phyloP scores from a whole-genome alignment of 352 stramenopile genomes.

The Pilasporangium apinafurcum region DNA sequence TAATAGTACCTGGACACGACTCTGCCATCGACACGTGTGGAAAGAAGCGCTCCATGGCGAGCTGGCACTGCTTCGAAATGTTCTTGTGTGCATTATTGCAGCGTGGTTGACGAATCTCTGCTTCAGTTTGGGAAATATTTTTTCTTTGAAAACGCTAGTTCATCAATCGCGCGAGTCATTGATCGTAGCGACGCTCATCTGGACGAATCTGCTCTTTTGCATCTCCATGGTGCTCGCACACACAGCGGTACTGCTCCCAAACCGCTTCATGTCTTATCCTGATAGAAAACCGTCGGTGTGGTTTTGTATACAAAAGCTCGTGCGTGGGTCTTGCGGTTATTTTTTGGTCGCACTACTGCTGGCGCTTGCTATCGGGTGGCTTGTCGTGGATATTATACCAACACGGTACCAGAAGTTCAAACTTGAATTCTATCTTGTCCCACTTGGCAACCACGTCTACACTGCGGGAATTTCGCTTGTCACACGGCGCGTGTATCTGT shows the following conservation, averaged over 20 bases:
- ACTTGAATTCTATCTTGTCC: constrained; percentile 2
- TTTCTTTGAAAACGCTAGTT: constrained; percentile 10
- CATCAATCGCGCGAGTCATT: constrained; percentile 19
- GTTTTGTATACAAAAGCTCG: constrained; percentile 1
- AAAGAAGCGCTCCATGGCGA: too few species aligned
- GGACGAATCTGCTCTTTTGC: constrained; percentile 8
- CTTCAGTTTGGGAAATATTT: constrained; percentile 21
- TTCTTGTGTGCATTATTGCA: constrained; percentile 9
- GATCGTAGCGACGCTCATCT: constrained; percentile 15
- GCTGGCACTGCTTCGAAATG: constrained; percentile 21
- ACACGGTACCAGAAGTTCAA: neutral
- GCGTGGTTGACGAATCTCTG: constrained; percentile 13
- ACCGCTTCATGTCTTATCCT: constrained; percentile 6
- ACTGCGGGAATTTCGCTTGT: too few species aligned
- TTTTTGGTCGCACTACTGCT: constrained; percentile 1
- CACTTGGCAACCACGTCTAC: neutral
- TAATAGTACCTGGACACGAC: too few species aligned
- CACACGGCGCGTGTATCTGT: too few species aligned
- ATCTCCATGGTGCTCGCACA: constrained; percentile 1
- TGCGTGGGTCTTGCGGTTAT: neutral
- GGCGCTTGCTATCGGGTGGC: neutral
- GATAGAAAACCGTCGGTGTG: neutral
- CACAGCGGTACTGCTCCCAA: neutral
- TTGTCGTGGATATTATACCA: neutral
- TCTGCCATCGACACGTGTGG: too few species aligned